Evolutionary conservation across 257 asterid genomes (phyloP).

Genomic region (Primulina huaijiensis): DNA sequence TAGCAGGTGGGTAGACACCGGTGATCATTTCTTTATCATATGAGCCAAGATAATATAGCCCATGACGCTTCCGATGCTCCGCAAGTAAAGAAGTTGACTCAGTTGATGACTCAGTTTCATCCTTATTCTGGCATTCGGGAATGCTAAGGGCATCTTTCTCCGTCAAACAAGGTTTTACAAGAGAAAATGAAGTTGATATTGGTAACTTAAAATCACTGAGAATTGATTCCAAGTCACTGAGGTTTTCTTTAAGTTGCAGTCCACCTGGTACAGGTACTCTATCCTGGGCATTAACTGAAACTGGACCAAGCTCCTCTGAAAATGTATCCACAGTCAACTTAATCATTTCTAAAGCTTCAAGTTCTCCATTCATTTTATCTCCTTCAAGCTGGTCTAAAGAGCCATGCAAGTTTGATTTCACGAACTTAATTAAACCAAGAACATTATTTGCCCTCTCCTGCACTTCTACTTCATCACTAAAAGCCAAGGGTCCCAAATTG

Average conservation of each 20-base stretch:
- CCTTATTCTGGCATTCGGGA: constrained; percentile 40
- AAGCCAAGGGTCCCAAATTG: constrained; percentile 61
- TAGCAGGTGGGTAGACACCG: constrained; percentile 69
- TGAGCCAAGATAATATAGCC: constrained; percentile 74
- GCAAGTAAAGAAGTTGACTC: constrained; percentile 79
- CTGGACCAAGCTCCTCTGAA: constrained; percentile 89
- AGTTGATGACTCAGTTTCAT: constrained; percentile 46
- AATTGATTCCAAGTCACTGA: constrained; percentile 63
- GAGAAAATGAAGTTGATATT: constrained; percentile 56
- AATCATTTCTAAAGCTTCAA: constrained; percentile 40
- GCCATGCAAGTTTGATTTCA: constrained; percentile 49
- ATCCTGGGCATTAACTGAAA: constrained; percentile 69
- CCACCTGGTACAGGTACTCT: constrained; percentile 79
- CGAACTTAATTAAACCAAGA: constrained; percentile 64
- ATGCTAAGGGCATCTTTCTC: constrained; percentile 34
- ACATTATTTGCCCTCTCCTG: constrained; percentile 80
- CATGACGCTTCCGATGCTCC: constrained; percentile 85
- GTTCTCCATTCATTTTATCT: constrained; percentile 33
- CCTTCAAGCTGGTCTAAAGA: constrained; percentile 34
- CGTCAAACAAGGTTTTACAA: constrained; percentile 40
- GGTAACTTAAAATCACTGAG: constrained; percentile 59
- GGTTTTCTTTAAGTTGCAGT: constrained; percentile 63
- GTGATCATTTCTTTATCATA: constrained; percentile 42
- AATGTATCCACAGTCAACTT: constrained; percentile 53
- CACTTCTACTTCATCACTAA: constrained; percentile 80